phyloP scores from a whole-genome alignment of 257 asterid species.

The Solanum corneliomulleri region DNA sequence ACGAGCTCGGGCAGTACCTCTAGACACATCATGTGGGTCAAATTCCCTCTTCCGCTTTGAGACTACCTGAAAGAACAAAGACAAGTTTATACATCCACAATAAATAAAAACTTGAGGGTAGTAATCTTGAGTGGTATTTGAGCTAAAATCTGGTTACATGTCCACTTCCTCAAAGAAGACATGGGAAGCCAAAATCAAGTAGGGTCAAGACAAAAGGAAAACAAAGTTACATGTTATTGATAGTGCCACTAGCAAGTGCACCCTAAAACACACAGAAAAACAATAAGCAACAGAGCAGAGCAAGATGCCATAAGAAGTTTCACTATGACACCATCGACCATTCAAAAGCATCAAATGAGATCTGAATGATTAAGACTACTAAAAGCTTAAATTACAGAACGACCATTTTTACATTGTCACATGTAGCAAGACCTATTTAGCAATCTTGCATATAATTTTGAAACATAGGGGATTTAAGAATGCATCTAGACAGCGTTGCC shows the following conservation, averaged over 20 bases:
- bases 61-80: constrained; percentile 28
- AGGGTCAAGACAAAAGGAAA: not conserved
- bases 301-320: not conserved
- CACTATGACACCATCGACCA: not conserved
- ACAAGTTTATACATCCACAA: not conserved
- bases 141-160: not conserved
- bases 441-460: not conserved
- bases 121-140: not conserved
- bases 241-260: not conserved
- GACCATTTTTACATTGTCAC: not conserved
- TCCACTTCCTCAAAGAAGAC: not conserved
- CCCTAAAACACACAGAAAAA: not conserved
- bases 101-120: not conserved
- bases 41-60: constrained; percentile 57
- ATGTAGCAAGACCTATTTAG: not conserved
- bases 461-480: not conserved
- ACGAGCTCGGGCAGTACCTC: constrained; percentile 65
- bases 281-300: not conserved
- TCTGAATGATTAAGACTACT: not conserved
- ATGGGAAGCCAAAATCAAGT: not conserved
- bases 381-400: not conserved
- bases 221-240: not conserved
- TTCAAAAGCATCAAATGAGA: not conserved
- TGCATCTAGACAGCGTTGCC: not conserved
- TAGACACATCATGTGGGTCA: constrained; percentile 46